Evolutionary conservation across 2,329 filamentous ascomycete species (phyloP), one percentile per base, ranked within the genome.

Genomic region (Colletotrichum musicola): DNA sequence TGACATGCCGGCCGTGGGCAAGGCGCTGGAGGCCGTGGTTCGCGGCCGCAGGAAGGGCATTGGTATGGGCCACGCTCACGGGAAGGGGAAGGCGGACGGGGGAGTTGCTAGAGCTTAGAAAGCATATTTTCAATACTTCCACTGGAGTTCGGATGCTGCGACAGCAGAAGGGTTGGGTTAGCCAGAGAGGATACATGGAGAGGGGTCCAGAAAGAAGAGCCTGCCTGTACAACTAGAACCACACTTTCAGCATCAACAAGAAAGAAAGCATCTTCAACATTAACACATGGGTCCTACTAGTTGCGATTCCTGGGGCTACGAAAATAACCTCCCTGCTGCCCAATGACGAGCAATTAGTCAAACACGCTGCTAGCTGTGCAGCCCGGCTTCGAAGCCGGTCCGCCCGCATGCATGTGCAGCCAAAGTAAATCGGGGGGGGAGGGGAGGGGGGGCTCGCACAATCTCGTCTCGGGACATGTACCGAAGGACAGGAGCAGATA

Each of bases 1-100:
- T 0, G 95, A 98, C 81, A 77, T 97, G 71, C 90, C 93, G 71
- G 93, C 91, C 0, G 90, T 97, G 0, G 94, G 94, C 0, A 86
- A 84, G 74, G 94, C 92, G 71, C 78, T 98, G 40, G 83, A 85
- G 73, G 93, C 92, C 12, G 79, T 97, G 14, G 75, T 90, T 0
- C 84, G 86, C 63, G 94, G 90, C 1, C 84, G 93, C 62, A 83
- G 81, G 68, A 92, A 90, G 77, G 92, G 94, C 0, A 92, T 97
- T 72, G 94, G 94, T 1, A 72, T 90, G 68, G 88, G 90, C 1
- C 35, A 22, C 27, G 55, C 50, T 22, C 62, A 54, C 22, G 38
- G 40, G 55, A 35, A 30, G 46, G 14, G 20, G 10, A 62, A 63
- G 53, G 20, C 13, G 10, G 27, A 50, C 18, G 46, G 27, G 20